Conservation (phyloP, 371 early-diverging fungal species). For the Mucor mucedo region DNA sequence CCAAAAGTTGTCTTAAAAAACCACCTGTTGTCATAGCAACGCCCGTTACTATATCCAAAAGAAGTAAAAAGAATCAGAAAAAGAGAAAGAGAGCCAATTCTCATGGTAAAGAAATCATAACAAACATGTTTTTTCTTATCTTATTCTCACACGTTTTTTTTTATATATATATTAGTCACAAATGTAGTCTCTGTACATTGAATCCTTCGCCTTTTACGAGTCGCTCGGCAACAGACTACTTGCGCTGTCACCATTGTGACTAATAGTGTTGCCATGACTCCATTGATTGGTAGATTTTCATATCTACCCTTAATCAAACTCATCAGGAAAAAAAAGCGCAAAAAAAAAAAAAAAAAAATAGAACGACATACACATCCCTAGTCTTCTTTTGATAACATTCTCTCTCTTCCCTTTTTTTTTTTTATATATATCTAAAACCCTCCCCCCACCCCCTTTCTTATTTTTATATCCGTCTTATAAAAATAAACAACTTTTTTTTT, state of each 20-base stretch:
- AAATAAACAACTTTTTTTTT: constrained; percentile 12
- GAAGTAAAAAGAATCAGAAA: constrained; percentile 24
- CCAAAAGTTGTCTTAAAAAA: constrained; percentile 34
- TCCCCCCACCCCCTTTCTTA: not conserved
- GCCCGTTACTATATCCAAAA: not conserved
- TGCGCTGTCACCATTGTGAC: not conserved
- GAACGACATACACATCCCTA: not conserved
- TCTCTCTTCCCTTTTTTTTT: not conserved
- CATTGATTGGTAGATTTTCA: not conserved
- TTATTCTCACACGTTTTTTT: not conserved
- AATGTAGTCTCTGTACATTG: constrained; percentile 28
- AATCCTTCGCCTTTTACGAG: constrained; percentile 5
- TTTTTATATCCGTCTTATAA: not conserved
- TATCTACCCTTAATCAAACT: not conserved
- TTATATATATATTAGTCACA: not conserved
- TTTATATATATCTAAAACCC: not conserved
- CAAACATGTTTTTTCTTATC: constrained; percentile 1
- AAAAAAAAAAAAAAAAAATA: constrained; percentile 16
- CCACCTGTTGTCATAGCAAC: constrained; percentile 9
- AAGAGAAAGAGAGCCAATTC: constrained; percentile 30
- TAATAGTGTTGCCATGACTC: not conserved
- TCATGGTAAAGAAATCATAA: constrained; percentile 1
- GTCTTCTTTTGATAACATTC: constrained; percentile 1
- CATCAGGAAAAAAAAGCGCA: constrained; percentile 17
- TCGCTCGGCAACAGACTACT: not conserved